phyloP scores from a whole-genome alignment of 139 green algal genomes.

The Chlamydomonas incerta region DNA sequence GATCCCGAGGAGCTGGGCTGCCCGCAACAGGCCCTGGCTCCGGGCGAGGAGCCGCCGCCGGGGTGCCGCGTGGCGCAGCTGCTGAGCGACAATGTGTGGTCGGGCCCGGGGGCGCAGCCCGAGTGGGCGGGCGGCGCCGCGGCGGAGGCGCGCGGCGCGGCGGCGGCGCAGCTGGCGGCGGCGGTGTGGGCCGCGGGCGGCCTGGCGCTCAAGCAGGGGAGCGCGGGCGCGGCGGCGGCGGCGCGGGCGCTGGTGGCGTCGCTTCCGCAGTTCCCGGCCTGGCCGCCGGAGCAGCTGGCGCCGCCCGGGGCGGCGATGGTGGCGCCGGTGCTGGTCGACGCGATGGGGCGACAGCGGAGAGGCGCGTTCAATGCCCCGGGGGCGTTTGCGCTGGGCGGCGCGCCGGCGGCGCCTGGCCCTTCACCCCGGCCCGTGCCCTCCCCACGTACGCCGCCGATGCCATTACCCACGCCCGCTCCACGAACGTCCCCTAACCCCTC shows the following conservation, averaged over 20 bases:
- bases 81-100: background rate
- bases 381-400: background rate
- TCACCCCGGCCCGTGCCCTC: no score
- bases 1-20: background rate
- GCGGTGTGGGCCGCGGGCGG: background rate
- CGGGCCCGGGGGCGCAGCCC: background rate
- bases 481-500: background rate
- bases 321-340: background rate
- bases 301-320: no score
- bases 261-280: background rate
- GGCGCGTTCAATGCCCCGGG: no score
- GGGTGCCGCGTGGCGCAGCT: background rate
- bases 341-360: no score
- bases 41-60: background rate
- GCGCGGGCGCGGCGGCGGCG: background rate
- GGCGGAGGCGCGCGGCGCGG: background rate
- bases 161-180: background rate
- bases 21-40: background rate
- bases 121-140: background rate
- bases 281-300: no score
- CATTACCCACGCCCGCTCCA: no score
- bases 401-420: no score
- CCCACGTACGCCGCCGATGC: no score
- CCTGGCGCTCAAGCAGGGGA: background rate
- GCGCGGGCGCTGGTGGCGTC: background rate